Percentiles rank a stretch among this genome's conserved stretches.
Evolutionary conservation across 2,329 filamentous ascomycete genomes (phyloP).

Genomic region (Colletotrichum spaethianum): DNA sequence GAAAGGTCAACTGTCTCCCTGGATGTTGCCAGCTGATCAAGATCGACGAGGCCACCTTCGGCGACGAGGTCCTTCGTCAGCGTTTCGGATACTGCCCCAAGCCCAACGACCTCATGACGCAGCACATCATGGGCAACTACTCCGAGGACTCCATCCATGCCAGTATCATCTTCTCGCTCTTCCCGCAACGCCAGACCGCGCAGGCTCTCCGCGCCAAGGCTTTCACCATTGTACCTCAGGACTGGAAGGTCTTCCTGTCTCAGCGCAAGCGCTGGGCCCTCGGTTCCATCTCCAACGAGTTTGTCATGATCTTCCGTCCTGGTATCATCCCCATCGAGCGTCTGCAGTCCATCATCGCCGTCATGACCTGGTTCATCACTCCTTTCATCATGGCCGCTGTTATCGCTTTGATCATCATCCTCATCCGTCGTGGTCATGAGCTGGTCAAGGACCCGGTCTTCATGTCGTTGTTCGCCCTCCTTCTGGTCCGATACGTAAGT

Average conservation of each 20-base stretch:
- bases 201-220: constrained; percentile 63
- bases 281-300: constrained; percentile 63
- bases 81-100: constrained; percentile 64
- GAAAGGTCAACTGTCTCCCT: constrained; percentile 64
- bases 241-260: constrained; percentile 62
- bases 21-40: constrained; percentile 66
- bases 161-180: constrained; percentile 62
- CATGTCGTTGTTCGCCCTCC: constrained; percentile 53
- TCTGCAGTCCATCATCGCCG: constrained; percentile 60
- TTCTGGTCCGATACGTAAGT: constrained; percentile 59
- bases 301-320: constrained; percentile 62
- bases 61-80: constrained; percentile 60
- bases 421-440: constrained; percentile 50
- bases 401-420: constrained; percentile 53
- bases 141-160: constrained; percentile 66
- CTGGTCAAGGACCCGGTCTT: constrained; percentile 55
- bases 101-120: constrained; percentile 63
- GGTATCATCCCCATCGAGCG: constrained; percentile 60
- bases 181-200: constrained; percentile 59
- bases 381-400: constrained; percentile 60
- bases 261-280: constrained; percentile 65
- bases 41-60: constrained; percentile 64
- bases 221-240: constrained; percentile 62
- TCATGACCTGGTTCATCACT: constrained; percentile 62
- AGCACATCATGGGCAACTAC: constrained; percentile 63